Percentiles rank a stretch among this genome's conserved stretches.
These are phyloP conservation scores for Alternaria brassicae DNA, from an alignment of 2,329 filamentous ascomycete species.

Conservation along the genomic window DNA sequence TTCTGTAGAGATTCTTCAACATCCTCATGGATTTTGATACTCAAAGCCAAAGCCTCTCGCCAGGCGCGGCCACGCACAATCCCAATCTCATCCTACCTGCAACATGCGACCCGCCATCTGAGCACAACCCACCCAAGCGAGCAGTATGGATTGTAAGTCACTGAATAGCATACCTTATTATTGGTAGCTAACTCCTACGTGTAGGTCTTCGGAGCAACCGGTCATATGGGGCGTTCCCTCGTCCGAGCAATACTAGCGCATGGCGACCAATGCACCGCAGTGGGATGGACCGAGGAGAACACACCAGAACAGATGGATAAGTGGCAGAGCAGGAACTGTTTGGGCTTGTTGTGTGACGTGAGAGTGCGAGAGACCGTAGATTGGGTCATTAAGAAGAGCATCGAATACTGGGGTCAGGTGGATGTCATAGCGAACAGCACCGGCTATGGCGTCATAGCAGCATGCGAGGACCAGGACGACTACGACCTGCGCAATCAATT, in stretches of 20 bases:
- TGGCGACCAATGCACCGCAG: conserved; percentile 83
- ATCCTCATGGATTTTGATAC: conserved; percentile 46
- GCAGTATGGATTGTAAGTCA: conserved; percentile 83
- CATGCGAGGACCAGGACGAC: conserved; percentile 96
- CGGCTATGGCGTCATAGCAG: conserved; percentile 92
- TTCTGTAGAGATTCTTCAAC: conserved; percentile 17
- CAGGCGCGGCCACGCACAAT: conserved; percentile 42
- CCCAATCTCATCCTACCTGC: conserved; percentile 70
- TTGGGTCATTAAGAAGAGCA: conserved; percentile 71
- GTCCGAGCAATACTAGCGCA: conserved; percentile 81
- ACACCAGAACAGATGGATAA: conserved; percentile 73
- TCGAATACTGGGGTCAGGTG: conserved; percentile 78
- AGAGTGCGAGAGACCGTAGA: conserved; percentile 79
- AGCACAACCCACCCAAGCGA: conserved; percentile 72
- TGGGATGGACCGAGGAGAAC: conserved; percentile 83
- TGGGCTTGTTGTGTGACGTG: conserved; percentile 89
- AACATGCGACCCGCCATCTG: conserved; percentile 84
- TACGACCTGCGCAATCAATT: conserved; percentile 95
- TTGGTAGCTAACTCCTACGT: neutral
- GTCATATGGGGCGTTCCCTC: conserved; percentile 91
- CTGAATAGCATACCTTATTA: neutral
- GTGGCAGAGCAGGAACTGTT: conserved; percentile 70
- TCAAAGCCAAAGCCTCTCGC: conserved; percentile 48
- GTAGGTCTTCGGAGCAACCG: conserved; percentile 90
- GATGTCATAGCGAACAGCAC: conserved; percentile 91